phyloP scores from a whole-genome alignment of 2,329 filamentous ascomycete species.

The Clathrospora elynae region DNA sequence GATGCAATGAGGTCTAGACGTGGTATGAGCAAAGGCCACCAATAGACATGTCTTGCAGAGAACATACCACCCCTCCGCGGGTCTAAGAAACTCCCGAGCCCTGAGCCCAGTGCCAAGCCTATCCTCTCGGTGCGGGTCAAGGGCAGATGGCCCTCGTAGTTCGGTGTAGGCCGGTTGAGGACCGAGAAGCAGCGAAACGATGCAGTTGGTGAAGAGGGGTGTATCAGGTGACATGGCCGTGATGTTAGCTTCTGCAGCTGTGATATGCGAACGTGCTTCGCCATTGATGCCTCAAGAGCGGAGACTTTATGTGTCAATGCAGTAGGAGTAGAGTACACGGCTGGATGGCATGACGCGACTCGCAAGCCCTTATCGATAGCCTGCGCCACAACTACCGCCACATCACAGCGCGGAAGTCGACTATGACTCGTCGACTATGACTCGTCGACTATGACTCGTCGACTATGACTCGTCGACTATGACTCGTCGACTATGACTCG shows the following conservation, averaged over 20 bases:
- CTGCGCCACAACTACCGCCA: conserved; percentile 28
- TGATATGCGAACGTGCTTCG: conserved; percentile 16
- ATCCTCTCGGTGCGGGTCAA: conserved; percentile 78
- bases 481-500: too few species aligned
- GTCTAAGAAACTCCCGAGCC: conserved; percentile 67
- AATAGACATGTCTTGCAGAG: too few species aligned
- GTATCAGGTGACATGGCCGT: not conserved
- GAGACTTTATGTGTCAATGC: too few species aligned
- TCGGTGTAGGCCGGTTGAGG: conserved; percentile 81
- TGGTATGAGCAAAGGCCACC: conserved; percentile 1
- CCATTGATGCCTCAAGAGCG: conserved; percentile 25
- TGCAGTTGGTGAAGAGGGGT: not conserved
- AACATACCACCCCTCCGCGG: conserved; percentile 74
- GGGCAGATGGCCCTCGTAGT: conserved; percentile 91
- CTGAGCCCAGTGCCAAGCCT: conserved; percentile 68
- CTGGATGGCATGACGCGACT: conserved; percentile 14
- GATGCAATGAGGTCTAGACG: conserved; percentile 83
- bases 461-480: too few species aligned
- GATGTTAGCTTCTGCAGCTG: conserved; percentile 15
- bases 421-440: not conserved
- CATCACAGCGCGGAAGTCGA: conserved; percentile 14
- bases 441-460: conserved; percentile 1
- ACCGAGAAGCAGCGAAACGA: conserved; percentile 69
- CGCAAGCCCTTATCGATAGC: conserved; percentile 32
- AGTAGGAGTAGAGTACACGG: not conserved